Base-by-base conservation (phyloP, 1,284 basidiomycete species). In the Rhizoctonia solani region DNA sequence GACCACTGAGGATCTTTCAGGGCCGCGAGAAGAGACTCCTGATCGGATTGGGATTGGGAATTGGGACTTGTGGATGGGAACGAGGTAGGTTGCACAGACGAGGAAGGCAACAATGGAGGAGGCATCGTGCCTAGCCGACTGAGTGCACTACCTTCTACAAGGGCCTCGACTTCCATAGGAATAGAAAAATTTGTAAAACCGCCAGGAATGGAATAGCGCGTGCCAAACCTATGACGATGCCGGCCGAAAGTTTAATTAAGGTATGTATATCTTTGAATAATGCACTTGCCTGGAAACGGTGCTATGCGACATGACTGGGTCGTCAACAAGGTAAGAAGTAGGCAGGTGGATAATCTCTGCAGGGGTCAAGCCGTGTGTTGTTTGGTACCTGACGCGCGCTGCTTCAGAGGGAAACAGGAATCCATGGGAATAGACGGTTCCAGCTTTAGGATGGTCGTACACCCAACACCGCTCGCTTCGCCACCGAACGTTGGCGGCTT, bases 321-420 rank as follows among this genome's bases (percentile, higher is more conserved):
- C 56, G 32, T 61, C 56, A 14, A 61, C 56, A 14, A 61, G 46
- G 32, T 61, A 61, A 4, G 67, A 68, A 1, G 59, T 53, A 13
- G 67, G 67, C 11, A 68, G 50, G 37, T 66, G 67, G 30, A 66
- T 61, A 19, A 68, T 63, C 34, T 68, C 49, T 11, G 58, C 30
- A 41, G 67, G 69, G 19, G 55, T 68, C 19, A 56, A 44, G 27
- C 59, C 67, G 41, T 70, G 52, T n/a, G 67, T 70, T 3, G 54
- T 68, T 71, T 75, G 78, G 56, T 67, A 69, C 55, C 83, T 86
- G 53, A 95, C 83, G 47, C 88, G 84, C 53, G 84, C 83, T 27
- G 88, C 90, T 75, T 95, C 89, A 23, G 94, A 92, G 0, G 96
- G 96, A 79, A 95, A 99, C n/a, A 98, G 79, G 80, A 93, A 99